A percentile compares a stretch with the other conserved stretches of the same genome.
phyloP scores from a whole-genome alignment of 1,284 basidiomycete genomes.

The Cryptococcus maquisensis region DNA sequence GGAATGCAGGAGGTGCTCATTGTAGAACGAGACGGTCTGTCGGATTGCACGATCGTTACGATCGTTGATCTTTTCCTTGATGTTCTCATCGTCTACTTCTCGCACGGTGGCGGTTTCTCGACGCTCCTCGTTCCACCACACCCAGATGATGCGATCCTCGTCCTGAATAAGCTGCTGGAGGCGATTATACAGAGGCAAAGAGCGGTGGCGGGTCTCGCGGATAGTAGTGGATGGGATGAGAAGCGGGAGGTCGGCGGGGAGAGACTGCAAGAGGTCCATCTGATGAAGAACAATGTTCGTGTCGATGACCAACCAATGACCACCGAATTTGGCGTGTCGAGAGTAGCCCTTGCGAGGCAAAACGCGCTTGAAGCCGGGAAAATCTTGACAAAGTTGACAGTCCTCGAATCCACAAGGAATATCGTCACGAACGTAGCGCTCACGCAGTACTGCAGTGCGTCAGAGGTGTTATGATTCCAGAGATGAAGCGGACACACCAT shows the following conservation, averaged over 20 bases:
- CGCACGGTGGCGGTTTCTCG: conserved; percentile 53
- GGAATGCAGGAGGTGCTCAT: conserved; percentile 61
- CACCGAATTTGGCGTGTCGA: conserved; percentile 50
- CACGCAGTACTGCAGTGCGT: conserved; percentile 66
- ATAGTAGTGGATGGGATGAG: conserved; percentile 92
- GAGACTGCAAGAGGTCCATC: conserved; percentile 87
- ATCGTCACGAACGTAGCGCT: conserved; percentile 90
- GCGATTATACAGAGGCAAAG: conserved; percentile 87
- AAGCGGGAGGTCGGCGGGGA: conserved; percentile 67
- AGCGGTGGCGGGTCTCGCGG: conserved; percentile 93
- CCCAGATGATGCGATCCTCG: conserved; percentile 71
- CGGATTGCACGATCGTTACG: conserved; percentile 89
- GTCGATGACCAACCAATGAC: conserved; percentile 86
- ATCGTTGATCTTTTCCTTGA: conserved; percentile 64
- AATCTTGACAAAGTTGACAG: conserved; percentile 61
- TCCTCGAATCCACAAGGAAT: conserved; percentile 80
- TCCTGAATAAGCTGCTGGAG: conserved; percentile 73
- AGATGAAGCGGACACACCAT: conserved; percentile 58
- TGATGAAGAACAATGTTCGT: conserved; percentile 94
- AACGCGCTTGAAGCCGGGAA: conserved; percentile 47
- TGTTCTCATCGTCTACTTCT: conserved; percentile 19
- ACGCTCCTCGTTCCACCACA: conserved; percentile 88
- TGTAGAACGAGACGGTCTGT: conserved; percentile 79
- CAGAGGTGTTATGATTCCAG: background rate
- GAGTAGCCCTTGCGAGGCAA: conserved; percentile 57